Percentiles rank a stretch among this genome's conserved stretches.
phyloP scores from a whole-genome alignment of 441 rosid genomes.

The Dalechampia spathulata region DNA sequence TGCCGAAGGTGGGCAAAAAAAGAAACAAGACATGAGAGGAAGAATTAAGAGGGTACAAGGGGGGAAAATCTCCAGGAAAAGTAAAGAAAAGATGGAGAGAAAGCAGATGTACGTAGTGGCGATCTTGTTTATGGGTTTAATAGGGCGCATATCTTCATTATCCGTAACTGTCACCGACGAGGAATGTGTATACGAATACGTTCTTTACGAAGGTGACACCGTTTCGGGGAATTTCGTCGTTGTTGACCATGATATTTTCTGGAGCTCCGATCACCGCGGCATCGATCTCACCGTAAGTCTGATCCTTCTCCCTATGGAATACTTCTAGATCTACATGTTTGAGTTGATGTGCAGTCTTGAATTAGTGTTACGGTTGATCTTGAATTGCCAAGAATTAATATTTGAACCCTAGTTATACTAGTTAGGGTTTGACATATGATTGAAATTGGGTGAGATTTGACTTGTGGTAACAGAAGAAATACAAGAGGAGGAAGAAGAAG shows the following conservation, averaged over 20 bases:
- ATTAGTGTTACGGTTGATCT: too few species aligned
- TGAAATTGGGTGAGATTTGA: too few species aligned
- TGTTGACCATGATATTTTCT: constrained; percentile 95
- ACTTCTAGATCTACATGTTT: constrained; percentile 1
- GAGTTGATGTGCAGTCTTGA: too few species aligned
- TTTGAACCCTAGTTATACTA: too few species aligned
- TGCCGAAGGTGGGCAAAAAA: too few species aligned
- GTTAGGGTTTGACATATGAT: too few species aligned
- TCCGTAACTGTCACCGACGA: constrained; percentile 84
- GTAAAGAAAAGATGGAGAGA: constrained; percentile 29
- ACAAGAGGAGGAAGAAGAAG: too few species aligned
- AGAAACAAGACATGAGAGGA: too few species aligned
- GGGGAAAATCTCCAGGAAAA: too few species aligned
- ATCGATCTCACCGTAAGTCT: constrained; percentile 68
- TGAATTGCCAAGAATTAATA: too few species aligned
- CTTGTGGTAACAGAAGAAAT: too few species aligned
- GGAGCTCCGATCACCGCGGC: constrained; percentile 96
- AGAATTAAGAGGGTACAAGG: too few species aligned
- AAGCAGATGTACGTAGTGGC: constrained; percentile 21
- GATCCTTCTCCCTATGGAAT: background rate
- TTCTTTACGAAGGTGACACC: constrained; percentile 82
- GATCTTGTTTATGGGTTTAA: constrained; percentile 30
- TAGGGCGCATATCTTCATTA: constrained; percentile 49
- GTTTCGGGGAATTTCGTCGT: constrained; percentile 94
- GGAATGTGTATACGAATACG: constrained; percentile 94